Evolutionary conservation across 768 basidiomycete genomes (phyloP), one percentile per base, ranked within the genome.

Genomic region (Tylopilus plumbeoviolaceoides): DNA sequence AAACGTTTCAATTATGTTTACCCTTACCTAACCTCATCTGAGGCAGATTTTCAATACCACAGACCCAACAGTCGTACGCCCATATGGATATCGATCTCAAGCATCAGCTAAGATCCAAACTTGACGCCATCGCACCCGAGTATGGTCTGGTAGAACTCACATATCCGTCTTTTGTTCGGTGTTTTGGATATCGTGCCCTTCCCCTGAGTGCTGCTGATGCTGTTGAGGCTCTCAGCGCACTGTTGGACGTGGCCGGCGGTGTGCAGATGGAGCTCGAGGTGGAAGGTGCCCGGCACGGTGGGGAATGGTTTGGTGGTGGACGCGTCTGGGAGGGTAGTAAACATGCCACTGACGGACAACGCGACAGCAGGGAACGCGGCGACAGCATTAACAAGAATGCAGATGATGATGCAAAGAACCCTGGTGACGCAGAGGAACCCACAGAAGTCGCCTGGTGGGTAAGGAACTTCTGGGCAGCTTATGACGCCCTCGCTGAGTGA

Each of bases 71-170:
- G 62, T 79, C 89, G 3, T 95, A 92, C 64, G 73, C 87, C 0
- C 94, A 98, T 65, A 99, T 99, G 97, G 93, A 97, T 66, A 88
- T 91, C 74, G 90, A 93, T 63, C 80, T 98, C 55, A 98, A 97
- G 70, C 79, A 81, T 44, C 76, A 80, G 15, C 77, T 99, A 12
- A 80, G 87, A 31, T 76, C 81, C 47, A 93, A 95, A 65, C 81
- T 99, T 5, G 86, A 91, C 48, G 81, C 85, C 41, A 87, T 97
- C 48, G 92, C 92, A 2, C 95, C 95, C 0, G 93, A 97, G 67
- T 95, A 98, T 62, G 95, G 93, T 20, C 84, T 99, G 8, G 78
- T 95, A 51, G 95, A 99, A 63, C 81, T 98, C 33, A 80, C 89
- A 2, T 98, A 97, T 70, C 89, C 92, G 0, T 97, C 95, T 27